Conservation (phyloP, 2,329 filamentous ascomycete genomes). For the Aspergillus nomiae region DNA sequence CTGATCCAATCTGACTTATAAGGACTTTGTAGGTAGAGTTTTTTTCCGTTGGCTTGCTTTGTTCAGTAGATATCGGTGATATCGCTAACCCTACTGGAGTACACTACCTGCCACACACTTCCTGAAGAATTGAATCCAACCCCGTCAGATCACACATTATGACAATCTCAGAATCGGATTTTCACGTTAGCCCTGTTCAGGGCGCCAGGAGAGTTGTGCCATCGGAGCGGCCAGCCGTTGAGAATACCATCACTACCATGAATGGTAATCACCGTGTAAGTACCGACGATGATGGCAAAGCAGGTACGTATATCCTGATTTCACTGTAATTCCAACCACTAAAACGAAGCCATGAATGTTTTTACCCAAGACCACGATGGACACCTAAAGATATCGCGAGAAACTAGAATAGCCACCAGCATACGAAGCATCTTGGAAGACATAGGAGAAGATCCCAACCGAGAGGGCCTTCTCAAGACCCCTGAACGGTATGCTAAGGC, state of each 20-base stretch:
- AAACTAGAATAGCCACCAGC: neutral
- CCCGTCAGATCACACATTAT: neutral
- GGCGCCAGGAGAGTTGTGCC: neutral
- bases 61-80: no score
- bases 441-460: constrained; percentile 62
- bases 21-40: no score
- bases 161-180: neutral
- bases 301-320: neutral
- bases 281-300: neutral
- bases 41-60: no score
- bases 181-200: neutral
- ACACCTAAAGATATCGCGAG: neutral
- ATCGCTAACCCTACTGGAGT: no score
- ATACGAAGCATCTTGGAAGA: constrained; percentile 53
- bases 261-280: neutral
- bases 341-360: neutral
- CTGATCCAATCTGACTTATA: no score
- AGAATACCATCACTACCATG: neutral
- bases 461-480: constrained; percentile 60
- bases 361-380: neutral
- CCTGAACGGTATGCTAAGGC: constrained; percentile 88
- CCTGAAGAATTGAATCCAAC: no score
- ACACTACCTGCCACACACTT: no score
- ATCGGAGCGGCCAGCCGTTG: neutral
- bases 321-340: no score